Evolutionary conservation across 495 filamentous ascomycete genomes (phyloP), one percentile per base, ranked within the genome.

Genomic region (Daldinia grandis): DNA sequence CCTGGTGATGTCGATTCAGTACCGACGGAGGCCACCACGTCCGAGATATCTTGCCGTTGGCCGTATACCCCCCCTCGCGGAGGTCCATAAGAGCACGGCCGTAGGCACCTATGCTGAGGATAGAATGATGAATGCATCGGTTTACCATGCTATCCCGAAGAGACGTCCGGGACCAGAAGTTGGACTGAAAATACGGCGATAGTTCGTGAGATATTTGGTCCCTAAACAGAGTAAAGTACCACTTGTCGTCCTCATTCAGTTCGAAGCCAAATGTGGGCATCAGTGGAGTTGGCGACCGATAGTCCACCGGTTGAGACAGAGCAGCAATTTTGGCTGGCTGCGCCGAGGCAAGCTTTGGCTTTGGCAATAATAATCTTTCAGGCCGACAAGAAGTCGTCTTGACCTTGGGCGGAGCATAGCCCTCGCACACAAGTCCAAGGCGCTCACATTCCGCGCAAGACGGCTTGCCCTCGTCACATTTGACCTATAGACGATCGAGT

Each of bases 21-120:
- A 64, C 58, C 14, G 65, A 66, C 25, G 66, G 59, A 14, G 71
- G 71, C 71, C 71, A 69, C 71, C 74, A 73, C 8, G 63, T 51
- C 38, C 56, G 63, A 44, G 55, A 57, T 24, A 40, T 1, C 33
- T 60, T 68, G 2, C 42, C 37, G n/a, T 49, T 24, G 2, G 27
- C n/a, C 27, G 54, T 44, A 17, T 47, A 57, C 31, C 67, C 63
- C 31, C 67, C 63, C 19, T 65, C 37, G 40, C 57, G 66, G 42
- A 70, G 62, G 24, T 67, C 74, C 62, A 67, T 69, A 10, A 73
- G 59, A 44, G 74, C 74, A 61, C 74, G 74, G 24, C 57, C 66
- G 28, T 71, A 73, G 33, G 74, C 74, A 15, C 74, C 74, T 72
- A 76, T 76, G 33, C 70, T 68, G 17, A 76, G 74, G 17, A 76